Evolutionary conservation across 345 rosid species (phyloP).

Genomic region (Salix suchowensis): DNA sequence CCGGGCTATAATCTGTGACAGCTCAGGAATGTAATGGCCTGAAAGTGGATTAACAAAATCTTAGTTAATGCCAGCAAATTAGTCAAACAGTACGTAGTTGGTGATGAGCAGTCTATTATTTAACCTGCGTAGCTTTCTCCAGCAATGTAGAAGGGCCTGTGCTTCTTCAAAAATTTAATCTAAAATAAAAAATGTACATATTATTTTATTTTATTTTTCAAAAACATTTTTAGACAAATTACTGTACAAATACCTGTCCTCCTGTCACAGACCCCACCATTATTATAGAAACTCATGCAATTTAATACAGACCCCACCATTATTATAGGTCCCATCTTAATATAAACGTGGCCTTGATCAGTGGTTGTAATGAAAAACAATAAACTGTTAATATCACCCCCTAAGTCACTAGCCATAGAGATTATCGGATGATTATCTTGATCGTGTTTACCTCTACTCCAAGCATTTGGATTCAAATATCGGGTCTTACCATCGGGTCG

Average conservation of each 20-base stretch:
- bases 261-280: slow-evolving; percentile 42
- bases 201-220: too few species aligned
- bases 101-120: slow-evolving; percentile 5
- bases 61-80: not conserved
- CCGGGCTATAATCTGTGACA: slow-evolving; percentile 49
- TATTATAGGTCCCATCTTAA: not conserved
- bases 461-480: slow-evolving; percentile 49
- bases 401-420: not conserved
- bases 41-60: slow-evolving; percentile 1
- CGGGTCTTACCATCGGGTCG: slow-evolving; percentile 56
- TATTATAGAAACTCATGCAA: not conserved
- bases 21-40: slow-evolving; percentile 88
- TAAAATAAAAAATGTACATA: too few species aligned
- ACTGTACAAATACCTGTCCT: slow-evolving; percentile 49
- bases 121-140: slow-evolving; percentile 96
- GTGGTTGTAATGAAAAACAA: not conserved
- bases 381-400: not conserved
- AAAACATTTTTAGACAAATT: too few species aligned
- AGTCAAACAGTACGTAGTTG: not conserved
- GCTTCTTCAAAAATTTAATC: slow-evolving; percentile 13
- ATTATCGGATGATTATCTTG: not conserved
- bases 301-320: not conserved
- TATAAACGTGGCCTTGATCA: not conserved
- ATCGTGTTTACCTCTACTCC: slow-evolving; percentile 56
- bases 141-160: slow-evolving; percentile 68